Evolutionary conservation across 2,329 filamentous ascomycete species (phyloP), one percentile per base, ranked within the genome.

Genomic region (Apiospora aurea): DNA sequence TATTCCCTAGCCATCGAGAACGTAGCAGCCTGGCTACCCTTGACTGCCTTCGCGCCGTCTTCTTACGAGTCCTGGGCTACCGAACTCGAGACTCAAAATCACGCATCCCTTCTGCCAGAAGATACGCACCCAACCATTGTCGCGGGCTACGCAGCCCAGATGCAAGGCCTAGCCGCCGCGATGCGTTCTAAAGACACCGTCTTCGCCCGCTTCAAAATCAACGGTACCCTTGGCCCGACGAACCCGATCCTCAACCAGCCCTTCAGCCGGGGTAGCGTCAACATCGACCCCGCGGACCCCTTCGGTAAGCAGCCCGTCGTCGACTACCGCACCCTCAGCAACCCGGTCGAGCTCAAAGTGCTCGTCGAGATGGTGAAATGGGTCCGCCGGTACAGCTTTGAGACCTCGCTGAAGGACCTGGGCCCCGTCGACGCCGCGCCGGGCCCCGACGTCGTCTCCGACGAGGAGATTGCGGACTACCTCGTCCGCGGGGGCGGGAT

Each of bases 201-300:
- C 21, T 69, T 69, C 34, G 68, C 68, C 46, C 68, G 68, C 26
- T 69, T 51, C 68, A 26, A 34, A 18, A 47, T 69, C 29, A 51
- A 69, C 47, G 68, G 46, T 21, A 69, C 68, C 34, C 18, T 38
- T 2, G 68, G 68, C 29, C 46, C 26, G 6, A 53, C 44, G 29
- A 51, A 29, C 44, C 67, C 68, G 43, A 61, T 82, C 75, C 66
- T 81, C 74, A 75, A 82, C 51, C 78, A 83, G 69, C 79, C 81
- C 14, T 72, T 82, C 66, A 81, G 82, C 47, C 81, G 82, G 4
- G 83, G 82, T 38, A 80, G 76, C 18, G 78, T 84, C 68, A 82
- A 82, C 72, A 78, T 85, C 78, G 73, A 81, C 74, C 75, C 85
- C 72, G 67, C 82, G 71, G 78, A 84, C 72, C 81, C 85, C 1